Conservation (phyloP, 202 grass and related monocot genomes). For the Elaeis oleifera region DNA sequence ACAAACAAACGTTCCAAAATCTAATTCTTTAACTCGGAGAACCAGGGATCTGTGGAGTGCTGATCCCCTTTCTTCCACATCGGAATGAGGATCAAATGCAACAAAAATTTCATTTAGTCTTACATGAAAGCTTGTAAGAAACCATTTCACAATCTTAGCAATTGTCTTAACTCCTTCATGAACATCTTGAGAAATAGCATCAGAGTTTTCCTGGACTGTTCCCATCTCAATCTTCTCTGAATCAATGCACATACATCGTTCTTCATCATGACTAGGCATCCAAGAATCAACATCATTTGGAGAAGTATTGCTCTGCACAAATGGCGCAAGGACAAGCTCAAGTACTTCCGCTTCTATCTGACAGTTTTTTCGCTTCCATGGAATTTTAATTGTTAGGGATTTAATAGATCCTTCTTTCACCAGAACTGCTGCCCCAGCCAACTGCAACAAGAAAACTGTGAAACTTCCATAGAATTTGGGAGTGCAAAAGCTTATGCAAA, state of each 20-base stretch:
- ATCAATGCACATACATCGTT: slow-evolving; percentile 27
- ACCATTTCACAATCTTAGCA: slow-evolving; percentile 79
- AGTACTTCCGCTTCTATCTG: slow-evolving; percentile 82
- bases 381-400: slow-evolving; percentile 75
- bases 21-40: slow-evolving; percentile 75
- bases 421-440: slow-evolving; percentile 46
- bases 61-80: slow-evolving; percentile 35
- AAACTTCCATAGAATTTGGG: no score
- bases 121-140: slow-evolving; percentile 82
- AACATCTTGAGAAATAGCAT: slow-evolving; percentile 56
- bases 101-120: slow-evolving; percentile 71
- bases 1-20: slow-evolving; percentile 68
- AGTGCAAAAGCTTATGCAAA: no score
- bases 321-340: slow-evolving; percentile 75
- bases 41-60: slow-evolving; percentile 53
- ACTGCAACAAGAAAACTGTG: slow-evolving; percentile 45
- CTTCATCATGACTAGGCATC: slow-evolving; percentile 33
- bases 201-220: slow-evolving; percentile 32
- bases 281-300: slow-evolving; percentile 38
- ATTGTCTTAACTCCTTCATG: slow-evolving; percentile 96
- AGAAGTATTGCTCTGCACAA: slow-evolving; percentile 38
- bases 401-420: slow-evolving; percentile 96
- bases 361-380: slow-evolving; percentile 47
- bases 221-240: slow-evolving; percentile 30
- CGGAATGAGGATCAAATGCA: slow-evolving; percentile 67